Conservation (phyloP, 306 rosid species). For the Rosa rugosa region DNA sequence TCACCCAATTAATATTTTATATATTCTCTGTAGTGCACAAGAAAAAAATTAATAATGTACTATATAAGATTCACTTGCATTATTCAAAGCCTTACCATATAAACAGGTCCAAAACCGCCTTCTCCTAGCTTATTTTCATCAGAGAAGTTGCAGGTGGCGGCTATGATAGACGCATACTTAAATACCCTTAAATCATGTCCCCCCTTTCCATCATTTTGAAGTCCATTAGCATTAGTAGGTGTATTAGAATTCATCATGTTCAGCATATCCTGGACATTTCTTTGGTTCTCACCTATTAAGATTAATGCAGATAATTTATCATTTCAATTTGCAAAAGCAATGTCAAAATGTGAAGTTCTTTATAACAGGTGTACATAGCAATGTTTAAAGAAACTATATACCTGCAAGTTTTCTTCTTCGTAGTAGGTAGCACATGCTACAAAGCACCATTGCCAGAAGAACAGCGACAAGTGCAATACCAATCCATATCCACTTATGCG, state of each 20-base stretch:
- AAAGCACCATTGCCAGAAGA: not conserved
- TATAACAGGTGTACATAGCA: too few species aligned
- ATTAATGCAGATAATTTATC: too few species aligned
- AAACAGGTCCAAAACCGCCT: constrained; percentile 12
- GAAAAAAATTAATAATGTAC: too few species aligned
- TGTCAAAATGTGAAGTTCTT: too few species aligned
- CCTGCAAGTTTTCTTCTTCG: not conserved
- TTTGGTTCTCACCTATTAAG: not conserved
- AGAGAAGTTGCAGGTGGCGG: not conserved
- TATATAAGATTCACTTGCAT: not conserved
- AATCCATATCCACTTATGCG: constrained; percentile 15
- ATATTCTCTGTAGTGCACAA: not conserved
- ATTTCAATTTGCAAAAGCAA: too few species aligned
- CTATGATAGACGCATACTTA: constrained; percentile 1
- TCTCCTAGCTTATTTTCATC: not conserved
- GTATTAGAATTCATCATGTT: too few species aligned
- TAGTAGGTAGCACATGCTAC: not conserved
- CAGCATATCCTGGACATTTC: too few species aligned
- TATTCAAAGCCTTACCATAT: not conserved
- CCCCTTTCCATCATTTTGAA: not conserved
- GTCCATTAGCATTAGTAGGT: not conserved
- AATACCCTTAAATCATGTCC: constrained; percentile 10
- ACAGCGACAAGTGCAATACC: not conserved
- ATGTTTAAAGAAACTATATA: too few species aligned
- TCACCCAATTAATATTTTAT: not conserved